Evolutionary conservation across 139 green algal species (phyloP), one percentile per base, ranked within the genome.

Genomic region (Microglena sp.): DNA sequence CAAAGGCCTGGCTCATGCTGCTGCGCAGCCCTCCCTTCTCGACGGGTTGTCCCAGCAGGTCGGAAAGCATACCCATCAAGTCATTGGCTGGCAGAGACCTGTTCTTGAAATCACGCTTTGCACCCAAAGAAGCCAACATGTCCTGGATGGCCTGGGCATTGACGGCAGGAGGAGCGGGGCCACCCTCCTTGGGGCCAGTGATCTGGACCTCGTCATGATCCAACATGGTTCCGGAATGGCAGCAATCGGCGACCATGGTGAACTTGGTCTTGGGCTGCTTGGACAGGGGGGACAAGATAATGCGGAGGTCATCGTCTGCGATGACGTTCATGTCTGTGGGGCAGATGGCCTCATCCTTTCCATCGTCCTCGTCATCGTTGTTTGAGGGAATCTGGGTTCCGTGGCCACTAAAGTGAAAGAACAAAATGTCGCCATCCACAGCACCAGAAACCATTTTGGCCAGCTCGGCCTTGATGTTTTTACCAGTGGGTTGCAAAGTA

Each of bases 331-430:
- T 68, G 65, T 87, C 83, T 1, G 59, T 77, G 0, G 83, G 83
- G 32, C 74, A 79, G 50, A 89, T 76, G 29, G 77, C 78, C 65
- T 89, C 80, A 57, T 87, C 54, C 54, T 40, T 33, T 27, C 28
- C 4, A 7, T 61, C 54, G 3, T 27, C 4, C 11, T 61, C 54
- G 33, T 33, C 56, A 63, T 2, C 2, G 2, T 45, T 45, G 6
- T 44, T 44, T 27, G 58, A 33, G 54, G 54, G 54, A 4, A 89
- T 64, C 75, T 87, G 78, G 0, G 81, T 88, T 33, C 85, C 85
- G 67, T 90, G 84, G 6, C 86, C 84, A 6, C 53, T 76, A 68
- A 87, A 92, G 54, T 92, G 85, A 35, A 92, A 78, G 40, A 90
- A 75, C 2, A 89, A 59, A 1, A 82, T 69, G 36, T 92, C 85